Conservation (phyloP, 148 eudicot species). For the Oxyria digyna region DNA sequence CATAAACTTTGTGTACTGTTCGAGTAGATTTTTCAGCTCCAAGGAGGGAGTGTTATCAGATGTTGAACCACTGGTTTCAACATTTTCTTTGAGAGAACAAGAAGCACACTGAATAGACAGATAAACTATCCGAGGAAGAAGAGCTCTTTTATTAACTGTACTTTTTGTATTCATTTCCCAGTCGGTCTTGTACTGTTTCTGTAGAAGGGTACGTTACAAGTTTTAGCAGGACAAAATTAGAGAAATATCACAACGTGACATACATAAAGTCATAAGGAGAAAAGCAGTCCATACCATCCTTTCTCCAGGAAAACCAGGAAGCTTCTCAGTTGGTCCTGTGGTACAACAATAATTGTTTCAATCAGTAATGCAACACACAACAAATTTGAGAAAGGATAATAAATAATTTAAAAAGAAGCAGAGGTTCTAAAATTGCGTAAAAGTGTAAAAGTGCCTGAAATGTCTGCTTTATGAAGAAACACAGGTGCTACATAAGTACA, state of each 20-base stretch:
- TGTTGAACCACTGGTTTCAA: slow-evolving; percentile 49
- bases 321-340: slow-evolving; percentile 79
- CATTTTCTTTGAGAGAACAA: slow-evolving; percentile 40
- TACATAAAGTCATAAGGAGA: background rate
- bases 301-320: slow-evolving; percentile 42
- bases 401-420: background rate
- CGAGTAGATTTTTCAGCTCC: slow-evolving; percentile 74
- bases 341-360: slow-evolving; percentile 9
- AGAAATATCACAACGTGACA: background rate
- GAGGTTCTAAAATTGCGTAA: background rate
- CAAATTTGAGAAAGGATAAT: background rate
- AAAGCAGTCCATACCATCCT: slow-evolving; percentile 31
- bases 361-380: slow-evolving; percentile 2
- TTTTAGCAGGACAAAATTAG: background rate
- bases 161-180: slow-evolving; percentile 35
- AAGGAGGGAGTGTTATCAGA: slow-evolving; percentile 25
- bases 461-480: background rate
- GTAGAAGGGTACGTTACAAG: slow-evolving; percentile 10
- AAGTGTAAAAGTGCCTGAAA: background rate
- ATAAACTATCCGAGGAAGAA: slow-evolving; percentile 75
- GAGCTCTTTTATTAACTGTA: slow-evolving; percentile 52
- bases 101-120: slow-evolving; percentile 77
- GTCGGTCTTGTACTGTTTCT: slow-evolving; percentile 38
- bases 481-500: background rate
- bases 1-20: slow-evolving; percentile 46